phyloP scores from a whole-genome alignment of 1,139 yeast genomes.

The Yamadazyma conglobata region DNA sequence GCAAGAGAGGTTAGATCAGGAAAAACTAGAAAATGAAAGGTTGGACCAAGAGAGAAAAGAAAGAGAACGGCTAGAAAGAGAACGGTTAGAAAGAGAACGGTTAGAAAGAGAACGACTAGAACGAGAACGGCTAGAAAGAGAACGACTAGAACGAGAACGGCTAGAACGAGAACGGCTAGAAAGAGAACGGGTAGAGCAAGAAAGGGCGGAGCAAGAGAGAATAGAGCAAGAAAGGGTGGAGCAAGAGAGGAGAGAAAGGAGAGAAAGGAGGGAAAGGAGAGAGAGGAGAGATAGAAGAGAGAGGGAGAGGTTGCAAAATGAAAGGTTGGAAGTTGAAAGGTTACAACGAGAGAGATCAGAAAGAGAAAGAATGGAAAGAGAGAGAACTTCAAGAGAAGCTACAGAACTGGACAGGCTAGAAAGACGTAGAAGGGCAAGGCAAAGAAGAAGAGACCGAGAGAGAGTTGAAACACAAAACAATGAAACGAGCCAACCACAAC shows the following conservation, averaged over 20 bases:
- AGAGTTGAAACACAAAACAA: constrained; percentile 2
- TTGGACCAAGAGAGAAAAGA: constrained; percentile 1
- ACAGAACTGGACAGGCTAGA: constrained; percentile 4
- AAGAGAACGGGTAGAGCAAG: constrained; percentile 3
- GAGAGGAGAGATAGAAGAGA: constrained; percentile 6
- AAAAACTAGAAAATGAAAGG: too few species aligned
- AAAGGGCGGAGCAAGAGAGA: constrained; percentile 2
- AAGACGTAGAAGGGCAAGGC: constrained; percentile 5
- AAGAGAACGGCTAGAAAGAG: too few species aligned
- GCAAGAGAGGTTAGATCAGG: too few species aligned
- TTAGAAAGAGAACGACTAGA: background rate
- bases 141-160: constrained; percentile 1
- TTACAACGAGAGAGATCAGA: constrained; percentile 4
- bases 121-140: background rate
- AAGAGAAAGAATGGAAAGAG: constrained; percentile 3
- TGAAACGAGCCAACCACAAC: constrained; percentile 1
- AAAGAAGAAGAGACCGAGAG: constrained; percentile 6
- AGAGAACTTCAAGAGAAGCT: constrained; percentile 4
- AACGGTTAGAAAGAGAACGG: constrained; percentile 3
- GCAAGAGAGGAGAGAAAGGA: constrained; percentile 4
- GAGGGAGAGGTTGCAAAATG: constrained; percentile 2
- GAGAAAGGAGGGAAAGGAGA: constrained; percentile 3
- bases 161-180: background rate
- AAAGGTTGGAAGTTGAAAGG: constrained; percentile 1
- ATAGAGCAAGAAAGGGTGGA: constrained; percentile 3